phyloP scores from a whole-genome alignment of 2,329 filamentous ascomycete species.

The Ceratocystis harringtonii region DNA sequence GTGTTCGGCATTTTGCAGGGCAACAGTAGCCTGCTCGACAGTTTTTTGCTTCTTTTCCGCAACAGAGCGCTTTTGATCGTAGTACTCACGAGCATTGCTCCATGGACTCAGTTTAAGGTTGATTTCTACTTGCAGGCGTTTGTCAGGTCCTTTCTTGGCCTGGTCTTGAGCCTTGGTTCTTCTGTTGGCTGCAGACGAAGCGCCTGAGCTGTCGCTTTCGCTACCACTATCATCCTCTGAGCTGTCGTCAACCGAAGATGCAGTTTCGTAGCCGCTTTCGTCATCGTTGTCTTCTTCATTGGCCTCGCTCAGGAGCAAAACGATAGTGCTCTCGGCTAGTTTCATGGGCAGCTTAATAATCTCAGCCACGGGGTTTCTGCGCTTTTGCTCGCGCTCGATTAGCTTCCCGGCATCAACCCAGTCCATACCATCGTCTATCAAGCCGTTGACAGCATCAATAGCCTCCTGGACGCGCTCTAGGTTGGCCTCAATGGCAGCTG shows the following conservation, averaged over 20 bases:
- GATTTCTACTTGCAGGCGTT: constrained; percentile 60
- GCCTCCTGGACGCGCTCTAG: constrained; percentile 83
- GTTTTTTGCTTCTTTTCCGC: constrained; percentile 83
- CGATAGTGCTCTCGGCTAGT: constrained; percentile 77
- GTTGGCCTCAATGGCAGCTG: constrained; percentile 80
- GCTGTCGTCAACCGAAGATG: constrained; percentile 45
- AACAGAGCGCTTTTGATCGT: constrained; percentile 72
- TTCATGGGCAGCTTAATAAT: constrained; percentile 80
- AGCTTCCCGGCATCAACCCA: constrained; percentile 84
- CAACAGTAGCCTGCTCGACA: constrained; percentile 60
- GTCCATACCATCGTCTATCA: constrained; percentile 92
- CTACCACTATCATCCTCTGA: constrained; percentile 26
- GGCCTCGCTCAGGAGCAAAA: constrained; percentile 60
- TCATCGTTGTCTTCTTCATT: constrained; percentile 47
- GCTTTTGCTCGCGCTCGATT: constrained; percentile 71
- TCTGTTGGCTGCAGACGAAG: constrained; percentile 17
- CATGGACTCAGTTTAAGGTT: constrained; percentile 70
- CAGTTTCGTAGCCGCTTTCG: constrained; percentile 43
- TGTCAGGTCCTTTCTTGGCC: constrained; percentile 31
- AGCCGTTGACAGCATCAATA: constrained; percentile 76
- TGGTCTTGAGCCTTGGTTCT: constrained; percentile 17
- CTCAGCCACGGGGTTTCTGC: constrained; percentile 69
- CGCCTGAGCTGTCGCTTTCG: constrained; percentile 18
- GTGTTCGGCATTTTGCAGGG: constrained; percentile 58
- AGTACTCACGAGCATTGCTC: constrained; percentile 83